These are phyloP conservation scores for Sporothrix humicola DNA, from an alignment of 2,329 filamentous ascomycete species.

Conservation along the genomic window DNA sequence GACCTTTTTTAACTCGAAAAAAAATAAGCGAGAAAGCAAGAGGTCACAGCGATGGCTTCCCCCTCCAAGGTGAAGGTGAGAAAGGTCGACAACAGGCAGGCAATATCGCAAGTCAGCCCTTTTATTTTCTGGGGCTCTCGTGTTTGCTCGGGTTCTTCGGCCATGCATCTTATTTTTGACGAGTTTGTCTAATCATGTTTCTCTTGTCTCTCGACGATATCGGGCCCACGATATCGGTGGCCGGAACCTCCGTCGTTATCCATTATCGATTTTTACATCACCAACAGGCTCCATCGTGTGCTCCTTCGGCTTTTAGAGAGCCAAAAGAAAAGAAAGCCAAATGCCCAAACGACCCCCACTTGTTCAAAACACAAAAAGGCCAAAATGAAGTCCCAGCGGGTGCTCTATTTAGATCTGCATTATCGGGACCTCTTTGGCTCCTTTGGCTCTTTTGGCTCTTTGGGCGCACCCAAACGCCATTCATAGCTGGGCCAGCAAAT, in stretches of 20 bases:
- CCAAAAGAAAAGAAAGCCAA: neutral
- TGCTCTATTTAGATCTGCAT: slow-evolving; percentile 32
- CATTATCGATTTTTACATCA: neutral
- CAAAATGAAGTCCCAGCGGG: neutral
- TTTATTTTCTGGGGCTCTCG: neutral
- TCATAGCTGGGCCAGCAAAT: slow-evolving; percentile 3
- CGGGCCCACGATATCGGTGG: neutral
- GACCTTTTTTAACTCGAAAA: neutral
- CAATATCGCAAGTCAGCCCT: neutral
- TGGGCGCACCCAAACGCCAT: slow-evolving; percentile 5
- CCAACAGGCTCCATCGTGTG: neutral
- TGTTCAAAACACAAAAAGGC: neutral
- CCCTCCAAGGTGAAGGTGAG: neutral
- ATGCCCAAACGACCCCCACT: neutral
- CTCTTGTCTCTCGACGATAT: neutral
- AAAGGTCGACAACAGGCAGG: neutral
- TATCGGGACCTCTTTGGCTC: slow-evolving; percentile 22
- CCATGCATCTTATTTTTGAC: neutral
- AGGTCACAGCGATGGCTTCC: slow-evolving; percentile 20
- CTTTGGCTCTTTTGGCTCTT: slow-evolving; percentile 5
- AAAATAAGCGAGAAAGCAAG: neutral
- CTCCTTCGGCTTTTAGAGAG: neutral
- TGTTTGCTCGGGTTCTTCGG: slow-evolving; percentile 15
- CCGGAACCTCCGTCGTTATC: neutral
- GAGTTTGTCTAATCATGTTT: neutral